These are phyloP conservation scores for Coriaria nepalensis DNA, from an alignment of 306 rosid genomes.

Conservation along the genomic window DNA sequence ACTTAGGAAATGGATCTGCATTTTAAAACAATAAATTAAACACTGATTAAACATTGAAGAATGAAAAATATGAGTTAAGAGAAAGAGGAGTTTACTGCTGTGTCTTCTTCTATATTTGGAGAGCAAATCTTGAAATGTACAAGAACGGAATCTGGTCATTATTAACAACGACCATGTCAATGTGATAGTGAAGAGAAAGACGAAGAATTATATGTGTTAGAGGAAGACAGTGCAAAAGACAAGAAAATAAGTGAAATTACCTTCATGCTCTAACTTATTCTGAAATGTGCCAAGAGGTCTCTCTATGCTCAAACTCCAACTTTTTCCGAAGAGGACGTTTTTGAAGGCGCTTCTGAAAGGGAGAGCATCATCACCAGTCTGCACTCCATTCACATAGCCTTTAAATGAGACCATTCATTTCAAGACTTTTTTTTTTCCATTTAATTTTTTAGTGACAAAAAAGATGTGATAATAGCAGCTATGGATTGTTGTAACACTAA, in stretches of 20 bases:
- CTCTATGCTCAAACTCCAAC: conserved; percentile 25
- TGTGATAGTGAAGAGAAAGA: conserved; percentile 13
- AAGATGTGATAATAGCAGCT: too few species aligned
- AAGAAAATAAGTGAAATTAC: conserved; percentile 20
- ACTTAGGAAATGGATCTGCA: neutral
- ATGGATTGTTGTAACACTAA: too few species aligned
- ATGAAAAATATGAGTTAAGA: conserved; percentile 9
- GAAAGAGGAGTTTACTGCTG: conserved; percentile 41
- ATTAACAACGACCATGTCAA: conserved; percentile 12
- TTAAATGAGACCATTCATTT: conserved; percentile 18
- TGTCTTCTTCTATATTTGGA: conserved; percentile 59
- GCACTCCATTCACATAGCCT: conserved; percentile 17
- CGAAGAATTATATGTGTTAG: neutral
- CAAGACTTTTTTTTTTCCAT: too few species aligned
- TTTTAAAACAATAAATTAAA: neutral
- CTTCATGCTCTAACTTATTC: conserved; percentile 36
- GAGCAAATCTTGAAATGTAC: conserved; percentile 69
- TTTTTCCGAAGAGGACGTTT: conserved; percentile 56
- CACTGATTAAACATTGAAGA: neutral
- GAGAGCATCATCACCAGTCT: conserved; percentile 76
- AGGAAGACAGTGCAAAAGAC: neutral
- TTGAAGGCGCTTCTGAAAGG: conserved; percentile 77
- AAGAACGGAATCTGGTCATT: conserved; percentile 36
- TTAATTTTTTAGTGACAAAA: too few species aligned
- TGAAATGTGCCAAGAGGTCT: conserved; percentile 29